Evolutionary conservation across 2,329 filamentous ascomycete species (phyloP).

Genomic region (Colletotrichum lupini): DNA sequence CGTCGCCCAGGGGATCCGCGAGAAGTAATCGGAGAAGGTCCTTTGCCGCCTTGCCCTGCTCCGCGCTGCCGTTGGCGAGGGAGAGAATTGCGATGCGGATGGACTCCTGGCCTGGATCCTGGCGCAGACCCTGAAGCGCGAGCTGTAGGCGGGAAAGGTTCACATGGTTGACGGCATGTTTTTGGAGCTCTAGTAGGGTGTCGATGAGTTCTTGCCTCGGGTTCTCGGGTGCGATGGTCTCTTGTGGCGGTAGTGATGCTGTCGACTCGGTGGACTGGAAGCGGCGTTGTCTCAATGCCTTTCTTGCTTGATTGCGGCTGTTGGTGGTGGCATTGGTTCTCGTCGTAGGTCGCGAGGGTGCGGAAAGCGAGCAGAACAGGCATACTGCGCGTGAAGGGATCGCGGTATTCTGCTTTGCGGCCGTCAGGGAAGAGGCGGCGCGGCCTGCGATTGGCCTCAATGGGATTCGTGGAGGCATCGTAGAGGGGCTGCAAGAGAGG

Average conservation of each 20-base stretch:
- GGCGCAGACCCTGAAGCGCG: conserved; percentile 72
- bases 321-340: neutral
- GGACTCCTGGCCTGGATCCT: conserved; percentile 65
- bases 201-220: conserved; percentile 66
- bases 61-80: conserved; percentile 49
- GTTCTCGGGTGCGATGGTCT: conserved; percentile 37
- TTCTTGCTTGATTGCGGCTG: neutral
- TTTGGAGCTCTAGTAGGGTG: conserved; percentile 69
- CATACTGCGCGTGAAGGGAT: conserved; percentile 26
- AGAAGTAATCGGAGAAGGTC: conserved; percentile 76
- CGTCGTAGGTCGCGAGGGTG: conserved; percentile 2
- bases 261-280: conserved; percentile 23
- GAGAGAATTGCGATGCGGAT: conserved; percentile 69
- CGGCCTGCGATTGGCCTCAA: conserved; percentile 41
- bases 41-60: conserved; percentile 63
- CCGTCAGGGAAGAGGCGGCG: conserved; percentile 27
- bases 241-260: neutral
- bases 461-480: conserved; percentile 45
- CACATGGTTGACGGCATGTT: conserved; percentile 69
- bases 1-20: conserved; percentile 74
- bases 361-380: conserved; percentile 37
- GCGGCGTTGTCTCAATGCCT: conserved; percentile 11
- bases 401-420: conserved; percentile 19
- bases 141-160: conserved; percentile 79
- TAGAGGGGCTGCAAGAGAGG: neutral